Evolutionary conservation across 2,329 filamentous ascomycete genomes (phyloP), one percentile per base, ranked within the genome.

Genomic region (Penicillium sp.): DNA sequence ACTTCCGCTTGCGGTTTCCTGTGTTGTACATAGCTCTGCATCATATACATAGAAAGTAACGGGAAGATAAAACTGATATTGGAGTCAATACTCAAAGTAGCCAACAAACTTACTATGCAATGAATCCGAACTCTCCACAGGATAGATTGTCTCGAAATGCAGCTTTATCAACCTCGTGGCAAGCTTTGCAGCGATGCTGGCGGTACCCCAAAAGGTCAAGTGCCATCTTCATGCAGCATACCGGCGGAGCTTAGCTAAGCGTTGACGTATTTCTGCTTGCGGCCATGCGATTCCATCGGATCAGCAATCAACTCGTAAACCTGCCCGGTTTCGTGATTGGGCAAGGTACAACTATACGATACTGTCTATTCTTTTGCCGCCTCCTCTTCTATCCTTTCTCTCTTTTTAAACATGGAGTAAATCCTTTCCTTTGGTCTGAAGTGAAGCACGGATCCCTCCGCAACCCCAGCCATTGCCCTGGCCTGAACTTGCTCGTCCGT

Each of bases 381-480:
- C 52, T 53, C 33, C 25, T 33, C 35, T 59, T 33, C 51, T 54
- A 37, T 38, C 57, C 52, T 48, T 57, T 43, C 19, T 19, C 13
- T 19, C 14, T 45, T 30, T 51, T 58, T 42, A 40, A 60, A 55
- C 45, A 62, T 65, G 59, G 59, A 58, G 33, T 58, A 46, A 59
- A 46, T 25, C 43, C 61, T 55, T 63, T 56, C 59, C 54, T 51
- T 45, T 51, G 52, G 56, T 64, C 69, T 76, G 73, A 76, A 74
- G 75, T 73, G 60, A 63, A 71, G 69, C 72, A 74, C 71, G 68
- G 70, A 71, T 75, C 71, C 65, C 61, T 66, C 64, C 55, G 66
- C 65, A 66, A 54, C 61, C 68, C 65, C 58, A 52, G 53, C 64
- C 63, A 59, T 65, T 59, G 57, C 64, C 64, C 59, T 63, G 43